Conservation (phyloP, 2,329 filamentous ascomycete species). For the Emericellopsis cladophorae region DNA sequence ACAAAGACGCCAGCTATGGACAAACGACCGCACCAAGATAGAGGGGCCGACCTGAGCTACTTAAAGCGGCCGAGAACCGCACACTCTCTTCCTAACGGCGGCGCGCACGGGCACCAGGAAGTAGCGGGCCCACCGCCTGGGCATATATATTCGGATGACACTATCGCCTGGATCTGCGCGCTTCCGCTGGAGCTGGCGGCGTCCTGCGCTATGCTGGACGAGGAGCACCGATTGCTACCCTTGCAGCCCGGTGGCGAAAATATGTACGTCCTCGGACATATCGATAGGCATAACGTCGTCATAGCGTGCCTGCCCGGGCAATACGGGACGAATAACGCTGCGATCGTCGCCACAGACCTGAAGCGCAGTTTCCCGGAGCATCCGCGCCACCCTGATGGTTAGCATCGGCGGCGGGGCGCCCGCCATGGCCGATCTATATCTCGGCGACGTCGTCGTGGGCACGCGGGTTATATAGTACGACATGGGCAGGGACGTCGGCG, state of each 20-base stretch:
- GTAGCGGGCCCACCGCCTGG: no score
- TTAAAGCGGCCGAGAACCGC: no score
- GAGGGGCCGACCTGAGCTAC: no score
- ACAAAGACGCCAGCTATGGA: no score
- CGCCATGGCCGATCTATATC: constrained; percentile 6
- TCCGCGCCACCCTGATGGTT: constrained; percentile 9
- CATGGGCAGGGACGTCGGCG: neutral
- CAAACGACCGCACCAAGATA: no score
- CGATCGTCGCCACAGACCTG: constrained; percentile 5
- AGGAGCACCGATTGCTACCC: constrained; percentile 2
- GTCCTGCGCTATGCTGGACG: constrained; percentile 7
- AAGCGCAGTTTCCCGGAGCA: constrained; percentile 5
- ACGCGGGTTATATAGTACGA: constrained; percentile 9
- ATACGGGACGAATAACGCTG: constrained; percentile 6
- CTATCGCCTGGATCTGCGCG: constrained; percentile 9
- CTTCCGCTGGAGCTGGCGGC: constrained; percentile 7
- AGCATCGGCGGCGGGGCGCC: constrained; percentile 14
- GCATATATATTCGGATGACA: no score
- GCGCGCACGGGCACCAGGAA: no score
- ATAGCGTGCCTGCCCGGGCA: constrained; percentile 6
- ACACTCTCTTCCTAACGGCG: no score
- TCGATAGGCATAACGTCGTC: constrained; percentile 6
- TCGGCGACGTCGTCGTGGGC: constrained; percentile 11
- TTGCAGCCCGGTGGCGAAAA: constrained; percentile 3
- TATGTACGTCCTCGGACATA: constrained; percentile 5